These are phyloP conservation scores for Aureobasidium pullulans DNA, from an alignment of 2,329 filamentous ascomycete genomes.

Conservation along the genomic window DNA sequence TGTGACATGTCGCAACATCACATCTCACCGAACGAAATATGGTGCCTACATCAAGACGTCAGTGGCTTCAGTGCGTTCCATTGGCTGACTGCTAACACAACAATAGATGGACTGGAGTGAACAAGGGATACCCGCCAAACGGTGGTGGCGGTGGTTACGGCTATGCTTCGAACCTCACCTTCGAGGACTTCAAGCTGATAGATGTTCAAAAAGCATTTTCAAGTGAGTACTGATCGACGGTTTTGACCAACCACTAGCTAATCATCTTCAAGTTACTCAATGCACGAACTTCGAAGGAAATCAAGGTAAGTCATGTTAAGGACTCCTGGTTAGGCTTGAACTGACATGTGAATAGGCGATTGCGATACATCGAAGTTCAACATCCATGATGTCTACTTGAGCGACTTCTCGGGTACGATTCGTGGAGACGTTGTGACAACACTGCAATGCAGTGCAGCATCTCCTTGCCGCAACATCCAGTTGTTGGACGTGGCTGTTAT, in stretches of 20 bases:
- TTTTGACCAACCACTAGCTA: not conserved
- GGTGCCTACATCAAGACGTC: conserved; percentile 52
- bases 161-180: conserved; percentile 31
- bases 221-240: not conserved
- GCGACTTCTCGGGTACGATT: conserved; percentile 24
- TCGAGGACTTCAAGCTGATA: conserved; percentile 27
- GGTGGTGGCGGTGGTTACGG: conserved; percentile 52
- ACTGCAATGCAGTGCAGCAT: conserved; percentile 24
- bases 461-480: conserved; percentile 23
- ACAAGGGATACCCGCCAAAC: conserved; percentile 37
- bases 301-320: not conserved
- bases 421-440: conserved; percentile 18
- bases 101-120: conserved; percentile 43
- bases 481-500: conserved; percentile 17
- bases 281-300: conserved; percentile 22
- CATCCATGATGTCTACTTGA: conserved; percentile 26
- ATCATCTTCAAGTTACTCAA: conserved; percentile 19
- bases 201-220: conserved; percentile 18
- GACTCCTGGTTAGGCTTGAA: not conserved
- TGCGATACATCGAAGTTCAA: conserved; percentile 31
- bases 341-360: conserved; percentile 12
- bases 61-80: conserved; percentile 31
- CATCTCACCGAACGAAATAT: conserved; percentile 39
- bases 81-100: conserved; percentile 33
- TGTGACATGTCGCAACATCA: conserved; percentile 42